Base-by-base conservation (phyloP, 169 alveolate genomes). In the Perkinsus chesapeaki region DNA sequence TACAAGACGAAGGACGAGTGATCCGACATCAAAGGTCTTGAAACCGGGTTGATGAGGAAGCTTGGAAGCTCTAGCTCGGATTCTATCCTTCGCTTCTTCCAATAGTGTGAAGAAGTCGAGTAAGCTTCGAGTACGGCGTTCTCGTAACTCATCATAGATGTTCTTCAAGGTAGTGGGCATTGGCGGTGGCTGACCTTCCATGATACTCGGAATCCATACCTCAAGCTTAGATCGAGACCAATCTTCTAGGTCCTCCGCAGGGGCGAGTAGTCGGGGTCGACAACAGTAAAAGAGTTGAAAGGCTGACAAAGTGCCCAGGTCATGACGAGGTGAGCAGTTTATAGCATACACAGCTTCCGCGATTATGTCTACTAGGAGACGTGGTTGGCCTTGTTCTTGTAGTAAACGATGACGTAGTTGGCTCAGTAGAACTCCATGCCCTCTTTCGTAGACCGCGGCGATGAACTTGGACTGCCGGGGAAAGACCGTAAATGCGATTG, bases 361-460 rank as follows among this genome's bases (percentile, higher is more conserved):
- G 82, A 60, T 60, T 1, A 34, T 60, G 31, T 60, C 82, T 0
- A 34, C 37, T 16, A 60, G 31, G 31, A 34, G 82, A 0, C 82
- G 82, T 1, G 82, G 82, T 34, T 60, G 82, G 27, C 27, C 82
- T 34, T 60, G 37, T 60, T 60, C 82, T 60, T 60, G 82, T 60
- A 60, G 82, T 60, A 60, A 23, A 27, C 82, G 82, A 34, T 60
- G 82, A 0, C 82, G 12, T 1, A 60, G 31, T 16, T 60, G 82
- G 27, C 82, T 60, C 37, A 60, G 82, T 60, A 60, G 82, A 23
- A 60, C 36, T 34, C 82, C 82, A 16, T 60, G 82, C 1, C 82
- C 82, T 60, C 82, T 60, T 23, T 60, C 82, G 82, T 60, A 60
- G 82, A 60, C 82, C 7, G 82, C 82, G 82, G 82, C 82, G 82